phyloP scores from a whole-genome alignment of 176 grass and related monocot species.

The Ampelocalamus luodianensis region DNA sequence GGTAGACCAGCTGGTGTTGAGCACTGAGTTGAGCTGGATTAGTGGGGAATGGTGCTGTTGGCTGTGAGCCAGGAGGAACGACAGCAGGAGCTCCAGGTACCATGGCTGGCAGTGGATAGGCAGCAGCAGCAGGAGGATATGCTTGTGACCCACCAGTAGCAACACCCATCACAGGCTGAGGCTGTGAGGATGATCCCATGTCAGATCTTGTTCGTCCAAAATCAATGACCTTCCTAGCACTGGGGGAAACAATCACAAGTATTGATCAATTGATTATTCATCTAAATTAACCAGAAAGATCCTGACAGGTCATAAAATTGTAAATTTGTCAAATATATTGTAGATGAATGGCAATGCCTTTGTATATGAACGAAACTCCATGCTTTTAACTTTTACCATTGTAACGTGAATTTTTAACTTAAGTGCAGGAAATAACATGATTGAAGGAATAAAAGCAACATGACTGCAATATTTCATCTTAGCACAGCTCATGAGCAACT shows the following conservation, averaged over 20 bases:
- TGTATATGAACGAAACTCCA: background rate
- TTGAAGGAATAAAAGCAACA: constrained; percentile 11
- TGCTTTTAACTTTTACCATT: background rate
- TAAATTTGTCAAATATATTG: constrained; percentile 15
- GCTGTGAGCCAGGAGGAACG: constrained; percentile 40
- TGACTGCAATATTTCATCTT: background rate
- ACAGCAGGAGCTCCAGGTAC: constrained; percentile 47
- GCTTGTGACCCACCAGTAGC: constrained; percentile 56
- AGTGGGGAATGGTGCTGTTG: constrained; percentile 42
- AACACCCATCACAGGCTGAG: constrained; percentile 60
- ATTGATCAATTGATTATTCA: constrained; percentile 15
- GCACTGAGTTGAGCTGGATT: constrained; percentile 55
- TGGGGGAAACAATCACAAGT: constrained; percentile 27
- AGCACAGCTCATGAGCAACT: background rate
- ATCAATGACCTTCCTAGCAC: constrained; percentile 16
- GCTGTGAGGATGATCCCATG: constrained; percentile 68
- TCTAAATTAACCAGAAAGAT: constrained; percentile 20
- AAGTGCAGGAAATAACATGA: background rate
- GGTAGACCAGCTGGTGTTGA: constrained; percentile 72
- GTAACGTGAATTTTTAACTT: background rate
- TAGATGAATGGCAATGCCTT: constrained; percentile 12
- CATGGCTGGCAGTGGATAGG: constrained; percentile 45
- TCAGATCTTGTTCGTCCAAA: constrained; percentile 25
- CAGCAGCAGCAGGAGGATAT: constrained; percentile 39
- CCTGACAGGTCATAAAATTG: background rate